Evolutionary conservation across 169 alveolate genomes (phyloP).

Genomic region (Theileria luwenshuni): DNA sequence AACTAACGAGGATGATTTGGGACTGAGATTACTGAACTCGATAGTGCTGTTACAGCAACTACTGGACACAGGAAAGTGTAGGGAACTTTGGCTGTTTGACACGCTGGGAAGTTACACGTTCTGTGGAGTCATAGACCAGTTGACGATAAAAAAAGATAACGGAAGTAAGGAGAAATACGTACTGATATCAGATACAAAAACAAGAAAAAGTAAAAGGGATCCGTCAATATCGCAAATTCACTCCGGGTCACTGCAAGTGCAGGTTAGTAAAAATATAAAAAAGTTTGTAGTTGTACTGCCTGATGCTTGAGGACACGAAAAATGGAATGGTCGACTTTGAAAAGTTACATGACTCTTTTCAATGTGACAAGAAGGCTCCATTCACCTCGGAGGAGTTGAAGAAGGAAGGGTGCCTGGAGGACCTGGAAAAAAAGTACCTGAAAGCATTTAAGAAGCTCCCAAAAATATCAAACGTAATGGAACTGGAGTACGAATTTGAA

Average conservation of each 20-base stretch:
- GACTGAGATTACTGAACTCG: conserved; percentile 74
- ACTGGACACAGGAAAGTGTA: conserved; percentile 68
- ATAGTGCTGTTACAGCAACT: conserved; percentile 71
- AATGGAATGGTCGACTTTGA: conserved; percentile 65
- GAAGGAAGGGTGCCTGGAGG: conserved; percentile 69
- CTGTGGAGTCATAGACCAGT: conserved; percentile 79
- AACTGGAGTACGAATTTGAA: conserved; percentile 73
- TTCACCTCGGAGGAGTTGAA: conserved; percentile 69
- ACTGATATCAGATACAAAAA: conserved; percentile 77
- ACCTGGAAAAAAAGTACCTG: conserved; percentile 55
- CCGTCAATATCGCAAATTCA: conserved; percentile 76
- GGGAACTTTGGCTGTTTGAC: conserved; percentile 81
- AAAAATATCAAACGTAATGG: conserved; percentile 73
- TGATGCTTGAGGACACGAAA: conserved; percentile 66
- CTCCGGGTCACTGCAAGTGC: conserved; percentile 79
- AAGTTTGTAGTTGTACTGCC: conserved; percentile 63
- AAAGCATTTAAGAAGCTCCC: conserved; percentile 71
- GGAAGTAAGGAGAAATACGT: conserved; percentile 56
- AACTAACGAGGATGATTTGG: conserved; percentile 78
- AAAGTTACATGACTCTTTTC: conserved; percentile 64
- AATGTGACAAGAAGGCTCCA: conserved; percentile 70
- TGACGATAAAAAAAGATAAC: conserved; percentile 56
- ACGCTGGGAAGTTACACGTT: conserved; percentile 69
- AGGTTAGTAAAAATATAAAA: conserved; percentile 21
- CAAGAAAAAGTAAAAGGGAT: conserved; percentile 66